These are phyloP conservation scores for Botrytis sinoallii DNA, from an alignment of 2,329 filamentous ascomycete genomes.

Conservation along the genomic window DNA sequence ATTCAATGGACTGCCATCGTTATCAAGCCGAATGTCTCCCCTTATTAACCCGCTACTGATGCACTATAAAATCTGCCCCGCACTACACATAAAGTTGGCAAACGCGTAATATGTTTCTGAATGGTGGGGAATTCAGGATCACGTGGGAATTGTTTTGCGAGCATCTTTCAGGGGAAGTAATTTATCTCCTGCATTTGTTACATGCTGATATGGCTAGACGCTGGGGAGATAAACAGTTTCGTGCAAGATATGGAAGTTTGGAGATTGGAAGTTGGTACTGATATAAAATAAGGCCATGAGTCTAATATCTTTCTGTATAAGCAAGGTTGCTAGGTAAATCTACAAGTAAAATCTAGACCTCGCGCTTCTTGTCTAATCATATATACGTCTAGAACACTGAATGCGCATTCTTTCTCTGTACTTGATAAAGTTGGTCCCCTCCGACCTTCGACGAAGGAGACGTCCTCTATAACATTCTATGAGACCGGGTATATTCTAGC, in stretches of 20 bases:
- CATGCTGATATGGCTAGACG: background rate
- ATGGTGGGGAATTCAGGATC: conserved; percentile 6
- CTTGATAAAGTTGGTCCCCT: background rate
- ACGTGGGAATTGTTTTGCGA: background rate
- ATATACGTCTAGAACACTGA: background rate
- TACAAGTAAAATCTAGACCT: background rate
- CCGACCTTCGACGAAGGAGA: background rate
- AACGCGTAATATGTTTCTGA: background rate
- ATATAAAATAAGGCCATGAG: background rate
- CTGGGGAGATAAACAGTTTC: background rate
- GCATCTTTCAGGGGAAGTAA: background rate
- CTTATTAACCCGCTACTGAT: conserved; percentile 13
- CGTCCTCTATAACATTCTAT: background rate
- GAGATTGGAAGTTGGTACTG: background rate
- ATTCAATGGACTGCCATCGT: background rate
- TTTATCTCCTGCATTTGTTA: background rate
- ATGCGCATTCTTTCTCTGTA: background rate
- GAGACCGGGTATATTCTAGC: conserved; percentile 24
- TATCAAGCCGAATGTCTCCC: background rate
- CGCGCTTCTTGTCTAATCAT: background rate
- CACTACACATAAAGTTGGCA: conserved; percentile 10
- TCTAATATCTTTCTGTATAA: background rate
- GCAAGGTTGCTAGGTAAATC: background rate
- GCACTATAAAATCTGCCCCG: conserved; percentile 16
- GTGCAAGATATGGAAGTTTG: too few species aligned